phyloP scores from a whole-genome alignment of 2,329 filamentous ascomycete genomes.

The Phyllosticta ampelicida region DNA sequence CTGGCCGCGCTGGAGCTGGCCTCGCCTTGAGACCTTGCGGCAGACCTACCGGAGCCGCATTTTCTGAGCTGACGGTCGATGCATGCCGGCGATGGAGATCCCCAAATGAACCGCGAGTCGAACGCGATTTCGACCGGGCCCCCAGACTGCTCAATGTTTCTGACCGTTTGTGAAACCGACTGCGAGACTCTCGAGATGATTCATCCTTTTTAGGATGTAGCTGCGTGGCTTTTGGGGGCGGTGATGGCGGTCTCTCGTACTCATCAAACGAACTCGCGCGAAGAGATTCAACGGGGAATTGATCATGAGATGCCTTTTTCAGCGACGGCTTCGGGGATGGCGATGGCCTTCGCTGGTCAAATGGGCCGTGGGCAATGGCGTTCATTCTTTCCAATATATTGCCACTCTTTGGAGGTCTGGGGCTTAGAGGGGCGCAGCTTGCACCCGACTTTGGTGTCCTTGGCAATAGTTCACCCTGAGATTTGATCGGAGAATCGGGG shows the following conservation, averaged over 20 bases:
- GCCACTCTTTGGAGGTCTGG: slow-evolving; percentile 31
- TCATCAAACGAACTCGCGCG: not conserved
- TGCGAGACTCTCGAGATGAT: not conserved
- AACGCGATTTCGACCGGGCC: slow-evolving; percentile 1
- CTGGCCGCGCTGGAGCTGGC: slow-evolving; percentile 15
- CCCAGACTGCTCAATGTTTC: slow-evolving; percentile 19
- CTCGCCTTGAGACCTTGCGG: slow-evolving; percentile 11
- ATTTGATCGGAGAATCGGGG: not conserved
- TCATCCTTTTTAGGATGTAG: not conserved
- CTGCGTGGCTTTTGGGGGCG: not conserved
- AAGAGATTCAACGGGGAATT: not conserved
- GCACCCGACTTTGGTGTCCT: slow-evolving; percentile 16
- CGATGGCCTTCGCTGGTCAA: slow-evolving; percentile 40
- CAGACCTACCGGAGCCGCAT: slow-evolving; percentile 21
- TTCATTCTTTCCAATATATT: slow-evolving; percentile 52
- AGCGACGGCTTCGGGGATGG: not conserved
- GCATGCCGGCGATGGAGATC: slow-evolving; percentile 12
- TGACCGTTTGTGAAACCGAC: slow-evolving; percentile 20
- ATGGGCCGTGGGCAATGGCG: slow-evolving; percentile 55
- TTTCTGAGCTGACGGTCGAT: slow-evolving; percentile 21
- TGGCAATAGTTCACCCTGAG: not conserved
- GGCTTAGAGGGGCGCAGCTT: slow-evolving; percentile 40
- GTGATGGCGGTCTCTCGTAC: slow-evolving; percentile 1
- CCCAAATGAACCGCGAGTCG: slow-evolving; percentile 16
- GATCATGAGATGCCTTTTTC: not conserved